Evolutionary conservation across 1,284 basidiomycete genomes (phyloP).

Genomic region (Xerocomus nothofagi): DNA sequence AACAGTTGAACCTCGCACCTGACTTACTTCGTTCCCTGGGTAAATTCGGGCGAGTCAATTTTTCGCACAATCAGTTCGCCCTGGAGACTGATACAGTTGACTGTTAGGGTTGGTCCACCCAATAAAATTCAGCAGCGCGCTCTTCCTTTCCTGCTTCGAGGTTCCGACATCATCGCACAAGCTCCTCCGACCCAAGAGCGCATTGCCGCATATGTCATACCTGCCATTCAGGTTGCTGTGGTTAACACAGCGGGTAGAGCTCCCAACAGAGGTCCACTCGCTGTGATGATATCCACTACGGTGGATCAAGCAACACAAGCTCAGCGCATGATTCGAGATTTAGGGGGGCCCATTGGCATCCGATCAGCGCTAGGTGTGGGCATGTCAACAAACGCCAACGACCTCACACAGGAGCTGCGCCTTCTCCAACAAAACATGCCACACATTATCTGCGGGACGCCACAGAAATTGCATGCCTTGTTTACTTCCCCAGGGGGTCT

Average conservation of each 20-base stretch:
- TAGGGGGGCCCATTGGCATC: slow-evolving; percentile 89
- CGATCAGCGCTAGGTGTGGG: slow-evolving; percentile 87
- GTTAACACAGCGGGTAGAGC: slow-evolving; percentile 52
- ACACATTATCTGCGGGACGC: slow-evolving; percentile 95
- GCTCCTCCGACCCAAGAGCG: slow-evolving; percentile 98
- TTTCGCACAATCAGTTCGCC: slow-evolving; percentile 14
- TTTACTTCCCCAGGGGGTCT: slow-evolving; percentile 82
- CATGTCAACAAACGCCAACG: slow-evolving; percentile 58
- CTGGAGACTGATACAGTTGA: slow-evolving; percentile 11
- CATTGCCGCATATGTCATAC: slow-evolving; percentile 96
- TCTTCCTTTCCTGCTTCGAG: slow-evolving; percentile 90
- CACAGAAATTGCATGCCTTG: slow-evolving; percentile 91
- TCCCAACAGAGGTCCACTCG: slow-evolving; percentile 76
- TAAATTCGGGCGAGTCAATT: slow-evolving; percentile 81
- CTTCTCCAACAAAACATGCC: slow-evolving; percentile 87
- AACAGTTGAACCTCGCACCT: slow-evolving; percentile 83
- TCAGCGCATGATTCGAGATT: slow-evolving; percentile 93
- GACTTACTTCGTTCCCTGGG: slow-evolving; percentile 87
- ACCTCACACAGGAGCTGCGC: slow-evolving; percentile 77
- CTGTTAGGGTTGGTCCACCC: slow-evolving; percentile 84
- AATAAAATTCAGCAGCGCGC: slow-evolving; percentile 99
- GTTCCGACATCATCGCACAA: slow-evolving; percentile 96
- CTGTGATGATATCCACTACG: slow-evolving; percentile 94
- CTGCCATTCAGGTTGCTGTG: slow-evolving; percentile 85
- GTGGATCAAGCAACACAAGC: slow-evolving; percentile 98